Percentiles rank a stretch among this genome's conserved stretches.
phyloP scores from a whole-genome alignment of 2,329 filamentous ascomycete species.

The Fusarium torulosum region DNA sequence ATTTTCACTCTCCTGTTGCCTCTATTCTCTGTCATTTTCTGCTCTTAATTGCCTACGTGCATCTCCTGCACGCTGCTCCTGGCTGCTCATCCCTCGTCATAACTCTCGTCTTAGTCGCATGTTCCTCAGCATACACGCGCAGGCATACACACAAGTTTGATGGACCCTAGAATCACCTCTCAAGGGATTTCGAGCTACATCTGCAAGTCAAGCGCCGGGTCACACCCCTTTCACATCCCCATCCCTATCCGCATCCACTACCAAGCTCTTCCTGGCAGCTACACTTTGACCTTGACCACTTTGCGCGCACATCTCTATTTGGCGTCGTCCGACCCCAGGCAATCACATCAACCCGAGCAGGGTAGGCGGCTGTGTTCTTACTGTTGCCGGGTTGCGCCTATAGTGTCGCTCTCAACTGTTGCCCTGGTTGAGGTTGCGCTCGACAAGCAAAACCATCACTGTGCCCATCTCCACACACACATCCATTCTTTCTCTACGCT shows the following conservation, averaged over 20 bases:
- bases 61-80: slow-evolving; percentile 27
- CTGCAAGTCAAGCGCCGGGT: slow-evolving; percentile 52
- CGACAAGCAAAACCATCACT: slow-evolving; percentile 46
- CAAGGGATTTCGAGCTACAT: slow-evolving; percentile 47
- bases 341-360: slow-evolving; percentile 44
- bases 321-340: slow-evolving; percentile 43
- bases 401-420: slow-evolving; percentile 34
- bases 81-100: slow-evolving; percentile 18
- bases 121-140: slow-evolving; percentile 39
- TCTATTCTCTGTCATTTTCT: not conserved
- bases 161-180: slow-evolving; percentile 41
- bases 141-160: slow-evolving; percentile 27
- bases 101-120: slow-evolving; percentile 31
- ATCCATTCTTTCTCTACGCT: slow-evolving; percentile 30
- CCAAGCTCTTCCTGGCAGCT: slow-evolving; percentile 41
- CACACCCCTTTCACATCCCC: slow-evolving; percentile 49
- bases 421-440: slow-evolving; percentile 25
- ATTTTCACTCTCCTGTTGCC: slow-evolving; percentile 4
- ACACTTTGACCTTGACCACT: slow-evolving; percentile 36
- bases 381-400: slow-evolving; percentile 43
- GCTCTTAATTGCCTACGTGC: slow-evolving; percentile 16
- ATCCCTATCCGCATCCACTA: slow-evolving; percentile 46
- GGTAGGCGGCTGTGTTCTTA: slow-evolving; percentile 45
- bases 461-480: slow-evolving; percentile 41
- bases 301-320: slow-evolving; percentile 46